Base-by-base conservation (phyloP, 176 grass and related monocot genomes). In the Microstegium vimineum region DNA sequence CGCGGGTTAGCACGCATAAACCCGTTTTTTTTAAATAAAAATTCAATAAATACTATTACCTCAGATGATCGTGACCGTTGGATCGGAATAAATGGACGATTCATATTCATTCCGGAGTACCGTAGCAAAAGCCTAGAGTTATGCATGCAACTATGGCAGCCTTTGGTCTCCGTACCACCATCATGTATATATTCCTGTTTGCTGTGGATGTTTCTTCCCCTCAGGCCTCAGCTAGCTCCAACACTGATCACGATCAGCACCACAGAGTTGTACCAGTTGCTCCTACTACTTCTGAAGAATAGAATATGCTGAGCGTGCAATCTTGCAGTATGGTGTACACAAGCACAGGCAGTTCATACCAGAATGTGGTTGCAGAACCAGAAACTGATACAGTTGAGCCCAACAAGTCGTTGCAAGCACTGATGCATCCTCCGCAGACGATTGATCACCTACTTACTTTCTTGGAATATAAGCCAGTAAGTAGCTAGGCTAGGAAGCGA, bases 291-390 rank as follows among this genome's bases (percentile, higher is more conserved):
- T 68, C 28, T 36, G 22, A n/a, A n/a, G 23, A 26, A 51, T 36
- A 30, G 30, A 32, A 25, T 22, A 78, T 6, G 15, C 22, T 47
- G 31, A 3, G 56, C 25, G 3, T n/a, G 47, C 80, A 83, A 13
- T 65, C 82, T 87, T 76, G 81, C 82, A 91, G 66, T 84, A 75
- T 72, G 71, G 77, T 61, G 33, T 69, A 88, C 77, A 85, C 68
- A 88, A 88, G 8, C 38, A 37, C 43, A 3, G 32, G 76, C 66
- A 36, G 69, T 74, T 81, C 72, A 33, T 26, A 47, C 59, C 23
- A 85, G 62, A 23, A 78, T 77, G 66, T 46, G 9, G 79, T 73
- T 86, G 64, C 73, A 41, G 28, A 83, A 40, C 51, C 49, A 33
- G 28, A 83, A 78, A 64, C 69, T 8, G 51, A 69, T 76, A 74